Conservation (phyloP, 805 yeast species). For the Metschnikowia peoriensis region DNA sequence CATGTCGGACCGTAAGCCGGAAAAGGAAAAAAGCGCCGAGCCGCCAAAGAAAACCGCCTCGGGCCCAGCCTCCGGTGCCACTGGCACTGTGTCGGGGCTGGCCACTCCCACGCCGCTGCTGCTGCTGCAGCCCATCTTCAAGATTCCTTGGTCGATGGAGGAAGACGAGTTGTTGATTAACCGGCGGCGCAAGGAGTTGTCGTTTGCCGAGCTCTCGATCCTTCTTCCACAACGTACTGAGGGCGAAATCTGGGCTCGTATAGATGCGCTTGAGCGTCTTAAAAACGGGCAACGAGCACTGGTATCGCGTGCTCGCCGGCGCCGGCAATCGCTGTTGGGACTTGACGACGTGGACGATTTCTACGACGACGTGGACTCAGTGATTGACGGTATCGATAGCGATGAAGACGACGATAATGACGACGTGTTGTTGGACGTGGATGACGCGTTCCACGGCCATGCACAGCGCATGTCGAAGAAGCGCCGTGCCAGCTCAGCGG, state of each 20-base stretch:
- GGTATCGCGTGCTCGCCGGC: conserved; percentile 24
- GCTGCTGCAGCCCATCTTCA: conserved; percentile 21
- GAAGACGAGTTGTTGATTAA: conserved; percentile 68
- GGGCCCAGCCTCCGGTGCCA: neutral
- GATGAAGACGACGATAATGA: conserved; percentile 32
- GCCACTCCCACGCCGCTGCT: conserved; percentile 8
- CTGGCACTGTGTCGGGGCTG: conserved; percentile 5
- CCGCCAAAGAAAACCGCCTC: neutral
- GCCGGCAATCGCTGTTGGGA: conserved; percentile 40
- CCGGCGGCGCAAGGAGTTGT: conserved; percentile 55
- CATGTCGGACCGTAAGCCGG: conserved; percentile 4
- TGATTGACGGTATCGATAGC: conserved; percentile 34
- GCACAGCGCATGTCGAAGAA: conserved; percentile 17
- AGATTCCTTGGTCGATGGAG: conserved; percentile 54
- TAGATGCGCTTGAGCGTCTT: conserved; percentile 34
- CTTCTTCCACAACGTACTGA: conserved; percentile 72
- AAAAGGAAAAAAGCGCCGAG: conserved; percentile 2
- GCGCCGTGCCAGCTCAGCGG: conserved; percentile 43
- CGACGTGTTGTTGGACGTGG: conserved; percentile 35
- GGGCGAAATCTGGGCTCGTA: conserved; percentile 66
- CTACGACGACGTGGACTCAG: conserved; percentile 41
- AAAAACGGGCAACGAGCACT: conserved; percentile 22
- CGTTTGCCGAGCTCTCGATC: conserved; percentile 70
- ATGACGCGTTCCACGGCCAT: conserved; percentile 27
- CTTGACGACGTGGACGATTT: conserved; percentile 44